Conservation (phyloP, 2,329 filamentous ascomycete genomes). For the Monilinia fructigena region DNA sequence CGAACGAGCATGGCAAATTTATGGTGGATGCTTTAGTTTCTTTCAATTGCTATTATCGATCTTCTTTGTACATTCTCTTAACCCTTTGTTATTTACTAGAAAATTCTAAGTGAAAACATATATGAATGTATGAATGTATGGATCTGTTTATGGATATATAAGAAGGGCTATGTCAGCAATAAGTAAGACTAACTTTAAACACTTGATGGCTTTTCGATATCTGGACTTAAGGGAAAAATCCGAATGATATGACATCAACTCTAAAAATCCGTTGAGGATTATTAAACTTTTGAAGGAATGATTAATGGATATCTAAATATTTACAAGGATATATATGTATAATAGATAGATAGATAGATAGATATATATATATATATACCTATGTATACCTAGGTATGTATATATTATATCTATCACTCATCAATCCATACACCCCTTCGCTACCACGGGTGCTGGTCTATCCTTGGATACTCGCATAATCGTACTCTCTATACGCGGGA, state of each 20-base stretch:
- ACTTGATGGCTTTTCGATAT: background rate
- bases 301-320: background rate
- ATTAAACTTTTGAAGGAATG: background rate
- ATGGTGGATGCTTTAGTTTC: conserved; percentile 1
- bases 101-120: background rate
- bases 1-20: too few relatives aligned
- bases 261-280: background rate
- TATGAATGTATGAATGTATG: background rate
- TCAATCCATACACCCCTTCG: too few relatives aligned
- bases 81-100: background rate
- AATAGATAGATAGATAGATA: too few relatives aligned
- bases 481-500: too few relatives aligned
- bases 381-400: too few relatives aligned
- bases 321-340: background rate
- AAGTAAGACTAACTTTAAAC: too few relatives aligned
- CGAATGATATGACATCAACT: conserved; percentile 1
- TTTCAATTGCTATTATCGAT: background rate
- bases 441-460: too few relatives aligned
- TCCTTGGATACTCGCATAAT: too few relatives aligned
- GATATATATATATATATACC: too few relatives aligned
- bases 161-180: background rate
- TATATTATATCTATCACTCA: too few relatives aligned
- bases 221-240: background rate
- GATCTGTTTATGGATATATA: too few relatives aligned
- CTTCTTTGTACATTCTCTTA: background rate